A percentile compares a stretch with the other conserved stretches of the same genome.
Conservation (phyloP, 768 basidiomycete genomes). For the Hericium alpestre region DNA sequence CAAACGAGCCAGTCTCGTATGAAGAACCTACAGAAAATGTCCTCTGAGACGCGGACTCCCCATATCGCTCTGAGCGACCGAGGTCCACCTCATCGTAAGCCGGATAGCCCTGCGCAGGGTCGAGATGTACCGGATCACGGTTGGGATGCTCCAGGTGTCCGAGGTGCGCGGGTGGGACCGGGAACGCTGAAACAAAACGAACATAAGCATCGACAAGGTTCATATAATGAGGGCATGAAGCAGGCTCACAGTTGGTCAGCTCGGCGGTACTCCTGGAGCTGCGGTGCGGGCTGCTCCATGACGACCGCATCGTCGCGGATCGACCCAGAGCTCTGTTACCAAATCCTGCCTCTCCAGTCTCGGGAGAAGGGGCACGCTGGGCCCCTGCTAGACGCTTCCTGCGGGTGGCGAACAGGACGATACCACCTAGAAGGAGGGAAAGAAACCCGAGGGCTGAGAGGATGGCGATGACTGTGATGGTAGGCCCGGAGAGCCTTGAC, state of each 20-base stretch:
- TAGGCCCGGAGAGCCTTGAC: neutral
- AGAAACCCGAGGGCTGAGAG: conserved; percentile 6
- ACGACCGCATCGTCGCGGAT: neutral
- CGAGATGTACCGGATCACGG: no score
- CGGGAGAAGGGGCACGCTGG: neutral
- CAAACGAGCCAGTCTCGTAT: no score
- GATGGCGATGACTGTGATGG: neutral
- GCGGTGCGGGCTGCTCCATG: neutral
- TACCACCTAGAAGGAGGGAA: conserved; percentile 8
- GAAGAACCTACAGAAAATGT: no score
- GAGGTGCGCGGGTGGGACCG: no score
- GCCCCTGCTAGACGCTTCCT: conserved; percentile 4
- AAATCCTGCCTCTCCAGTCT: neutral
- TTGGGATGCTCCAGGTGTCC: no score
- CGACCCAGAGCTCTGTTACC: neutral
- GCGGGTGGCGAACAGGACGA: conserved; percentile 7
- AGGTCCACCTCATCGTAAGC: no score
- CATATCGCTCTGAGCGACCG: no score
- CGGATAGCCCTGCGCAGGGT: no score
- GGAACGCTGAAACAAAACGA: no score
- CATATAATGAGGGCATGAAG: no score
- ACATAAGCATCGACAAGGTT: no score
- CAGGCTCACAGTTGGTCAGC: neutral
- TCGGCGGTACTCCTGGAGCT: neutral
- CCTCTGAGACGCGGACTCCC: no score